These are phyloP conservation scores for Peterozyma toletana DNA, from an alignment of 805 yeast species.

Conservation along the genomic window DNA sequence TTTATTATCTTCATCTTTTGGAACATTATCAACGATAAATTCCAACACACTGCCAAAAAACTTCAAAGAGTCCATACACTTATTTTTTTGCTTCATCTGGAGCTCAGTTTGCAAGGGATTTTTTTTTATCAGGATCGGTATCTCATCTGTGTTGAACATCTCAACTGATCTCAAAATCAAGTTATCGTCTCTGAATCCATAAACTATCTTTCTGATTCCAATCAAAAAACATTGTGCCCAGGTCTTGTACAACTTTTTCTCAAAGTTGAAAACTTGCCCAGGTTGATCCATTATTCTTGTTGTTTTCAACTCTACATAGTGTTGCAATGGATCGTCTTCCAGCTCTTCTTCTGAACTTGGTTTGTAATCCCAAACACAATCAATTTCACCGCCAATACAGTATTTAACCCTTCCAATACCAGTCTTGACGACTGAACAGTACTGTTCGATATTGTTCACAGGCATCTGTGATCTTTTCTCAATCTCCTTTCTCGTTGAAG, in stretches of 20 bases:
- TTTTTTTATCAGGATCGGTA: slow-evolving; percentile 62
- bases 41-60: slow-evolving; percentile 83
- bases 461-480: slow-evolving; percentile 55
- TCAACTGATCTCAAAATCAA: slow-evolving; percentile 63
- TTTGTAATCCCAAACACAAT: slow-evolving; percentile 79
- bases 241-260: slow-evolving; percentile 64
- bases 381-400: slow-evolving; percentile 84
- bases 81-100: slow-evolving; percentile 33
- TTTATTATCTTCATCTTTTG: slow-evolving; percentile 40
- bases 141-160: slow-evolving; percentile 66
- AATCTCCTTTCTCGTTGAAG: slow-evolving; percentile 55
- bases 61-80: slow-evolving; percentile 71
- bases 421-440: slow-evolving; percentile 71
- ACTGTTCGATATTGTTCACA: slow-evolving; percentile 73
- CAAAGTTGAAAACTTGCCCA: slow-evolving; percentile 58
- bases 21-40: slow-evolving; percentile 59
- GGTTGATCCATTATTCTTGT: slow-evolving; percentile 47
- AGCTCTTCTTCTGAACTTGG: slow-evolving; percentile 30
- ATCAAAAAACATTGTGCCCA: slow-evolving; percentile 94
- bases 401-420: slow-evolving; percentile 72
- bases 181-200: slow-evolving; percentile 80
- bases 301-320: slow-evolving; percentile 84
- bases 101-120: slow-evolving; percentile 27
- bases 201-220: slow-evolving; percentile 74
- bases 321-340: slow-evolving; percentile 44